Conservation (phyloP, 192 early-diverging fungal species). For the Dissophora globulifera region DNA sequence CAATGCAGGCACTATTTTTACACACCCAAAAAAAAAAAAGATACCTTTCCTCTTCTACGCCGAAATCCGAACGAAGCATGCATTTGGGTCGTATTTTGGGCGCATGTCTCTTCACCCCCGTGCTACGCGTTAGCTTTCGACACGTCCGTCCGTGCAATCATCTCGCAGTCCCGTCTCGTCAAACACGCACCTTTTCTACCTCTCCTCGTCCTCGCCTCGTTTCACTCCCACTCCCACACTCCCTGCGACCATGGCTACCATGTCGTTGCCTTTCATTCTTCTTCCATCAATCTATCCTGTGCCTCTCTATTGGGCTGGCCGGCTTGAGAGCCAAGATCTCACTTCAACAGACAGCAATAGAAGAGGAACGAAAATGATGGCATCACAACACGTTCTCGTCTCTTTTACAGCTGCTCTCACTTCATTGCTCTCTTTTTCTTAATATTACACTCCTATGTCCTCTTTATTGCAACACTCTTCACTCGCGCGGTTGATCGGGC, state of each 20-base stretch:
- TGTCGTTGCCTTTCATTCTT: background rate
- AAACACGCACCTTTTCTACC: too few relatives aligned
- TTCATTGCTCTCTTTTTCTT: background rate
- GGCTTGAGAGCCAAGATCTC: constrained; percentile 11
- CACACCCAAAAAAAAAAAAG: too few relatives aligned
- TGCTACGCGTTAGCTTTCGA: too few relatives aligned
- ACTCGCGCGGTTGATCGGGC: too few relatives aligned
- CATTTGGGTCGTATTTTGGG: too few relatives aligned
- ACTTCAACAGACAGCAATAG: background rate
- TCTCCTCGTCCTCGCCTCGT: too few relatives aligned
- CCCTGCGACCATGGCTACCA: background rate
- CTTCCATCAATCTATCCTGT: background rate
- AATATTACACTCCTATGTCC: background rate
- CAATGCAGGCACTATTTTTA: too few relatives aligned
- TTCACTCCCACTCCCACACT: background rate
- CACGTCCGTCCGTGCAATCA: too few relatives aligned
- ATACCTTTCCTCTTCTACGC: too few relatives aligned
- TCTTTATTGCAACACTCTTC: background rate
- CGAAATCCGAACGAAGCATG: too few relatives aligned
- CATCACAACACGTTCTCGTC: background rate
- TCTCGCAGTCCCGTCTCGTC: too few relatives aligned
- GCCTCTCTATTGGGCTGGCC: background rate
- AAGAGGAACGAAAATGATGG: background rate
- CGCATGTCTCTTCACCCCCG: too few relatives aligned
- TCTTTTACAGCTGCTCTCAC: background rate